Evolutionary conservation across 305 asterid genomes (phyloP).

Genomic region (Fraxinus dipetala): DNA sequence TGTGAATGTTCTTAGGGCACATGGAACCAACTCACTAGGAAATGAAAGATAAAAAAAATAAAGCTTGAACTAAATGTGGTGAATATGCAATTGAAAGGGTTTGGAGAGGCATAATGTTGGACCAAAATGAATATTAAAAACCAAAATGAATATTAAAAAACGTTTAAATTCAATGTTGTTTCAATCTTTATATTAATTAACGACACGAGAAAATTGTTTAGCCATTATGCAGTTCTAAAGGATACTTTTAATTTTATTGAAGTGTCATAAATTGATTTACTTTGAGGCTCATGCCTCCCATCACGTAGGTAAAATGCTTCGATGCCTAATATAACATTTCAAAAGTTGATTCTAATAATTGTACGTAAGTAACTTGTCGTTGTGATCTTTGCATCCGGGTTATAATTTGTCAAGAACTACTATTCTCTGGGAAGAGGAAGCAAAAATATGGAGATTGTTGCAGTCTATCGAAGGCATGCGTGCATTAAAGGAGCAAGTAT

Average conservation of each 20-base stretch:
- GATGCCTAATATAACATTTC: not conserved
- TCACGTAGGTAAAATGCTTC: not conserved
- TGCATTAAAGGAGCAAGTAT: not conserved
- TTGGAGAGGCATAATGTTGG: not conserved
- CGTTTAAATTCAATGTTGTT: not conserved
- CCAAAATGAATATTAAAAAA: not conserved
- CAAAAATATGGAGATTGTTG: not conserved
- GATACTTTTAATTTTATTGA: not conserved
- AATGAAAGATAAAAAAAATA: not conserved
- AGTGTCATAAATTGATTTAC: not conserved
- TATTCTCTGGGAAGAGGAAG: not conserved
- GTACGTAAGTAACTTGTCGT: not conserved
- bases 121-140: not conserved
- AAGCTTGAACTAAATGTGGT: not conserved
- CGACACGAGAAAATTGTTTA: not conserved
- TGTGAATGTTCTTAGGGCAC: not conserved
- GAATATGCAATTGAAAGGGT: not conserved
- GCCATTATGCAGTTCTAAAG: not conserved
- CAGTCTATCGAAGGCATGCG: not conserved
- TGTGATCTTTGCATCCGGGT: not conserved
- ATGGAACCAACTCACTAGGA: not conserved
- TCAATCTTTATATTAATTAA: not conserved
- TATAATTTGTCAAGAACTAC: not conserved
- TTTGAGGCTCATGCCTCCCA: not conserved
- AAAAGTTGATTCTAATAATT: not conserved